Evolutionary conservation across 495 filamentous ascomycete species (phyloP).

Genomic region (Aspergillus kassunensis): DNA sequence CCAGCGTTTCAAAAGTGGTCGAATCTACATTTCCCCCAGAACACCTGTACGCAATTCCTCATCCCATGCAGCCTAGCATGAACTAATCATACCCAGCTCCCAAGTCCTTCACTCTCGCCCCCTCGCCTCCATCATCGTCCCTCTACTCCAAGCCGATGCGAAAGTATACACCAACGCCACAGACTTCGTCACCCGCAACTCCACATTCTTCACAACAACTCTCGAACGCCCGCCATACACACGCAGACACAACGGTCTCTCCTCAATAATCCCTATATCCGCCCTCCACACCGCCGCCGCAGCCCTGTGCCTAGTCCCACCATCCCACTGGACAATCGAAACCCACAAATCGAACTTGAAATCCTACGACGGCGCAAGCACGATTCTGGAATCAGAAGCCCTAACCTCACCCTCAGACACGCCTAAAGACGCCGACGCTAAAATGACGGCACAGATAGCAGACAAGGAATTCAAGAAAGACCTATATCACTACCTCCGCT

Average conservation of each 20-base stretch:
- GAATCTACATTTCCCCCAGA: slow-evolving; percentile 25
- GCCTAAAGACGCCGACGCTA: slow-evolving; percentile 9
- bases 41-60: slow-evolving; percentile 25
- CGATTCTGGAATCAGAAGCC: slow-evolving; percentile 15
- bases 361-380: slow-evolving; percentile 32
- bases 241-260: neutral
- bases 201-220: slow-evolving; percentile 59
- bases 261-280: slow-evolving; percentile 27
- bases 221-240: slow-evolving; percentile 33
- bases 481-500: slow-evolving; percentile 58
- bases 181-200: slow-evolving; percentile 55
- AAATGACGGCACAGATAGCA: slow-evolving; percentile 18
- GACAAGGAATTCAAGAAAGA: slow-evolving; percentile 41
- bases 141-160: slow-evolving; percentile 56
- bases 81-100: slow-evolving; percentile 15
- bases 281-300: slow-evolving; percentile 38
- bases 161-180: slow-evolving; percentile 56
- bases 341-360: slow-evolving; percentile 37
- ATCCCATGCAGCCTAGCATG: neutral
- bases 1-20: slow-evolving; percentile 30
- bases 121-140: slow-evolving; percentile 36
- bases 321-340: slow-evolving; percentile 33
- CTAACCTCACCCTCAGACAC: neutral
- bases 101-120: slow-evolving; percentile 30
- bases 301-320: slow-evolving; percentile 36